These are phyloP conservation scores for Tolypocladium tundrense DNA, from an alignment of 2,329 filamentous ascomycete species.

Conservation along the genomic window DNA sequence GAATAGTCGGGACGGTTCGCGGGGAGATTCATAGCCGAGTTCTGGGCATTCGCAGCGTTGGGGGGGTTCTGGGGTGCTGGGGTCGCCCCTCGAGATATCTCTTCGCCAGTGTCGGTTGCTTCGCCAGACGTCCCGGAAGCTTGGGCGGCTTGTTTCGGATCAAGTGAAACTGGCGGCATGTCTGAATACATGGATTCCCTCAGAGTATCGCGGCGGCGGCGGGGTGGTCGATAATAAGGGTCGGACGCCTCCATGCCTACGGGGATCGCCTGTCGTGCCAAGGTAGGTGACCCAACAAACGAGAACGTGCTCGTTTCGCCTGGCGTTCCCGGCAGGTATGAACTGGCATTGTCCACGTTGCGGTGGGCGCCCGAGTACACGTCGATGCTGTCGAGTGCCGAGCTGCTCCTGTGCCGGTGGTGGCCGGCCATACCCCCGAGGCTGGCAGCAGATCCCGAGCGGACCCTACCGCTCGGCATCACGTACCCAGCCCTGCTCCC, in stretches of 20 bases:
- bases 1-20: conserved; percentile 72
- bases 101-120: conserved; percentile 27
- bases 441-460: conserved; percentile 53
- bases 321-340: conserved; percentile 62
- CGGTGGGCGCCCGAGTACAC: conserved; percentile 31
- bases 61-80: conserved; percentile 25
- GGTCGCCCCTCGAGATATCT: conserved; percentile 32
- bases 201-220: conserved; percentile 57
- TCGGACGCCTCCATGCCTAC: conserved; percentile 48
- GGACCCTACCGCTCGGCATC: conserved; percentile 41
- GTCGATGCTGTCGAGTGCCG: conserved; percentile 42
- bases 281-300: conserved; percentile 51
- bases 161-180: conserved; percentile 18
- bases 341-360: conserved; percentile 50
- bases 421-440: conserved; percentile 37
- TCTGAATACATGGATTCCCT: conserved; percentile 23
- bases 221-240: conserved; percentile 81
- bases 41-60: conserved; percentile 12
- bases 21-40: conserved; percentile 26
- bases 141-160: conserved; percentile 28
- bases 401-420: conserved; percentile 41
- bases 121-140: conserved; percentile 22
- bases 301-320: conserved; percentile 62
- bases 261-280: conserved; percentile 33
- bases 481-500: conserved; percentile 52